phyloP scores from a whole-genome alignment of 768 basidiomycete species.

The Tylopilus sp. region DNA sequence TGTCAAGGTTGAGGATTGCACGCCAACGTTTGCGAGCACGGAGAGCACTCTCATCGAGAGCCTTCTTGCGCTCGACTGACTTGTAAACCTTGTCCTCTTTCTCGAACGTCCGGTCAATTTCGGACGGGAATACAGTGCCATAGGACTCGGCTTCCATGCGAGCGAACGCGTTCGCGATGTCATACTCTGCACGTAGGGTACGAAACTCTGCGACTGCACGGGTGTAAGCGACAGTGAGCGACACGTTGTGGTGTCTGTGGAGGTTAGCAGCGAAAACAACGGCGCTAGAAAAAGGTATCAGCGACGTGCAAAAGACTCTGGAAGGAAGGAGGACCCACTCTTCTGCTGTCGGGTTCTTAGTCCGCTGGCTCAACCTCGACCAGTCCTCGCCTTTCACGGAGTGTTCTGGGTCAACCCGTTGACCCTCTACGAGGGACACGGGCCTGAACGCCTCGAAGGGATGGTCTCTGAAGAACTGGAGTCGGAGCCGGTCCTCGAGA shows the following conservation, averaged over 20 bases:
- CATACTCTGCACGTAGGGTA: constrained; percentile 78
- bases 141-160: constrained; percentile 74
- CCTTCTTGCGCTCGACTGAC: constrained; percentile 54
- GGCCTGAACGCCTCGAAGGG: constrained; percentile 94
- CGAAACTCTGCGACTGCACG: constrained; percentile 83
- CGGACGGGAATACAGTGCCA: constrained; percentile 64
- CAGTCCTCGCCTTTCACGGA: constrained; percentile 60
- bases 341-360: constrained; percentile 80
- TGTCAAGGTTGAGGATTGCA: constrained; percentile 49
- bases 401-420: constrained; percentile 51
- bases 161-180: constrained; percentile 73
- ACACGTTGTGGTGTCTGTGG: constrained; percentile 55
- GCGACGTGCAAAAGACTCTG: background rate
- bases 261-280: constrained; percentile 80
- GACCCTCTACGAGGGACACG: constrained; percentile 69
- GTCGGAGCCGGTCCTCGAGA: constrained; percentile 79
- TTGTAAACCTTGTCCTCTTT: constrained; percentile 61
- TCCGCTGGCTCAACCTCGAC: constrained; percentile 78
- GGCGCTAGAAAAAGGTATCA: constrained; percentile 46
- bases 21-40: constrained; percentile 77
- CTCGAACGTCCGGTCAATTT: constrained; percentile 57
- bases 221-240: constrained; percentile 79
- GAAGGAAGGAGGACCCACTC: constrained; percentile 57
- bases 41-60: constrained; percentile 55
- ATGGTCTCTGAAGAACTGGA: constrained; percentile 93